phyloP scores from a whole-genome alignment of 2,329 filamentous ascomycete species.

The Rhynchosporium secalis region DNA sequence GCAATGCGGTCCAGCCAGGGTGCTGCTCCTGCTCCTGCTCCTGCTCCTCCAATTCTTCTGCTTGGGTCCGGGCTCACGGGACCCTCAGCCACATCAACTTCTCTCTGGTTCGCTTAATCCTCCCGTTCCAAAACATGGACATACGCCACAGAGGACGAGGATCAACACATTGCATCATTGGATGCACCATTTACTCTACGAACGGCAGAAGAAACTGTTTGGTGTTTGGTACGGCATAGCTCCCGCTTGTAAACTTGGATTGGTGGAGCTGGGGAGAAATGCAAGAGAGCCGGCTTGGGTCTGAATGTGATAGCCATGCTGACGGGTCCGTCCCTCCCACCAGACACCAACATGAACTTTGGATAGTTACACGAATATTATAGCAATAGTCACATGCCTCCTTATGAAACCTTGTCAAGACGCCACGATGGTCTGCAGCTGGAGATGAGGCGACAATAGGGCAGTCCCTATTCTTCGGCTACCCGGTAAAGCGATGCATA shows the following conservation, averaged over 20 bases:
- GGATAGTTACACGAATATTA: constrained; percentile 15
- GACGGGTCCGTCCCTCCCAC: constrained; percentile 18
- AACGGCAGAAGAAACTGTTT: not conserved
- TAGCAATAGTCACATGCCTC: constrained; percentile 15
- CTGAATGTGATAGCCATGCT: constrained; percentile 21
- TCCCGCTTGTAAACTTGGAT: constrained; percentile 8
- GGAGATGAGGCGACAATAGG: not conserved
- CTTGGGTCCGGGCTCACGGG: constrained; percentile 8
- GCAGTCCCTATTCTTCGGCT: constrained; percentile 9
- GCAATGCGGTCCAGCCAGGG: too few relatives aligned
- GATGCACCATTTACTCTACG: constrained; percentile 7
- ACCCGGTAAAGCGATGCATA: constrained; percentile 9
- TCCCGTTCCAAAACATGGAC: not conserved
- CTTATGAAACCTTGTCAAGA: constrained; percentile 8
- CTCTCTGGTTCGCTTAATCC: constrained; percentile 6
- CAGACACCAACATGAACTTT: constrained; percentile 12
- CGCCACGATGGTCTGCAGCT: constrained; percentile 15
- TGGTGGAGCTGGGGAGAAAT: constrained; percentile 5
- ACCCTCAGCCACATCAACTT: constrained; percentile 11
- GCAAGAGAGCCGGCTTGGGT: not conserved
- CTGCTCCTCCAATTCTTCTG: not conserved
- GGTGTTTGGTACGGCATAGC: not conserved
- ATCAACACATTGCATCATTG: constrained; percentile 5
- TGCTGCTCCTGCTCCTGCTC: too few relatives aligned
- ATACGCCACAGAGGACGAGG: not conserved